Conservation (phyloP, 2,329 filamentous ascomycete species). For the Pleomassaria siparia region DNA sequence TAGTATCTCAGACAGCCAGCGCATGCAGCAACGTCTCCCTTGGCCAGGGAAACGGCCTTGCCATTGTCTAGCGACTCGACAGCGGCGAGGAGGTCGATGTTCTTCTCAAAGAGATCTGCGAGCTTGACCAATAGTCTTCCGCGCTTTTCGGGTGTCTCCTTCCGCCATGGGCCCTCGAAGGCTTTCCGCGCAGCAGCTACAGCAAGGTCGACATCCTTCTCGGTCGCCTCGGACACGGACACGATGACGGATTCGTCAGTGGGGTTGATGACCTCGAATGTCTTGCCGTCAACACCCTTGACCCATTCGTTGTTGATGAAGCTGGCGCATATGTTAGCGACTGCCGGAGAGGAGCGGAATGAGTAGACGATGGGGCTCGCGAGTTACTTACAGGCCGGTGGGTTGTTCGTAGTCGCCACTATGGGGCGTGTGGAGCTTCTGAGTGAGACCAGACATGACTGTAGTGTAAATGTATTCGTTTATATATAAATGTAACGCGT, state of each 20-base stretch:
- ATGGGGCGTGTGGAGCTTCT: constrained; percentile 68
- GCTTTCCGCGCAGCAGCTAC: constrained; percentile 84
- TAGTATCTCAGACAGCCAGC: constrained; percentile 79
- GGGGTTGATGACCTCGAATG: constrained; percentile 91
- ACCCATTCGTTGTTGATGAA: constrained; percentile 96
- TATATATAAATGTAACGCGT: neutral
- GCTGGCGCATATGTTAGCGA: constrained; percentile 46
- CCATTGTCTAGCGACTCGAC: constrained; percentile 89
- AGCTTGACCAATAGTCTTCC: constrained; percentile 72
- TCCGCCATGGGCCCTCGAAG: constrained; percentile 72
- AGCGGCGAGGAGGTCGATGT: constrained; percentile 72
- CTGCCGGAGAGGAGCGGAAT: too few relatives aligned
- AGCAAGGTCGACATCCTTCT: constrained; percentile 81
- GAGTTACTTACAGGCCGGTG: constrained; percentile 53
- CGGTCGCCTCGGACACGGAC: constrained; percentile 79
- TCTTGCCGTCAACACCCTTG: constrained; percentile 80
- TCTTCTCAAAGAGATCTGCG: constrained; percentile 77
- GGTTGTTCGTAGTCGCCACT: constrained; percentile 61
- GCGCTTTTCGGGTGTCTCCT: constrained; percentile 69
- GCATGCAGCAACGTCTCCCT: constrained; percentile 70
- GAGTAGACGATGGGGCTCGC: constrained; percentile 49
- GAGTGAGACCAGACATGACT: constrained; percentile 48
- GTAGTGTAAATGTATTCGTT: neutral
- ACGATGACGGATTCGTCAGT: constrained; percentile 80
- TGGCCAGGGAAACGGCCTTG: constrained; percentile 76